Base-by-base conservation (phyloP, 208 protist species). In the Spongospora subterranea region DNA sequence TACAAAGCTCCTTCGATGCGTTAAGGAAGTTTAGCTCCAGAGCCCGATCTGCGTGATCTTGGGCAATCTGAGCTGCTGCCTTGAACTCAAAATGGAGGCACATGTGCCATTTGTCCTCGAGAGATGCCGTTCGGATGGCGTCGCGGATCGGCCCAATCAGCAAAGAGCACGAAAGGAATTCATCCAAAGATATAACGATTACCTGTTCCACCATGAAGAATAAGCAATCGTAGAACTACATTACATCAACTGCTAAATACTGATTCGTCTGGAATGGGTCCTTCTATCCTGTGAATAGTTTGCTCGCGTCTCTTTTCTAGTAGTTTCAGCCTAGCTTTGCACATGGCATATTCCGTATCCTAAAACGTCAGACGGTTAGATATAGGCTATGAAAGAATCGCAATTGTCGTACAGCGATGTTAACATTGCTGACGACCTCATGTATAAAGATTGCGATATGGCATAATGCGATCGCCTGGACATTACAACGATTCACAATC, bases 41-140 rank as follows among this genome's bases (percentile, higher is more conserved):
- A n/a, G 71, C 71, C 17, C 71, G 6, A n/a, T 82, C 71, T 6
- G 71, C 71, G 35, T 82, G n/a, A 43, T 45, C 13, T 43, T 82
- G 71, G n/a, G 35, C n/a, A 43, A 82, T 35, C 6, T 82, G 6
- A 6, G 71, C 71, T 35, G 71, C 71, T 35, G 71, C n/a, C 35
- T 20, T 82, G n/a, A 82, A 82, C 71, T 82, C 71, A 35, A 82
- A 82, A 43, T 82, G 17, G 35, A 82, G 71, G 71, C 71, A 82
- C 13, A 82, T 6, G n/a, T 45, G 6, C 71, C 71, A 82, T 35
- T 82, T 82, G 35, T 39, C 6, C 35, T 82, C 71, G n/a, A n/a
- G 13, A n/a, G 17, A 6, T n/a, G 35, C 35, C 17, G 6, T 43
- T n/a, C 71, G 71, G n/a, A 82, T 6, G 35, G 6, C 35, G 6